Conservation (phyloP, 2,329 filamentous ascomycete species). For the Pleomassaria siparia region DNA sequence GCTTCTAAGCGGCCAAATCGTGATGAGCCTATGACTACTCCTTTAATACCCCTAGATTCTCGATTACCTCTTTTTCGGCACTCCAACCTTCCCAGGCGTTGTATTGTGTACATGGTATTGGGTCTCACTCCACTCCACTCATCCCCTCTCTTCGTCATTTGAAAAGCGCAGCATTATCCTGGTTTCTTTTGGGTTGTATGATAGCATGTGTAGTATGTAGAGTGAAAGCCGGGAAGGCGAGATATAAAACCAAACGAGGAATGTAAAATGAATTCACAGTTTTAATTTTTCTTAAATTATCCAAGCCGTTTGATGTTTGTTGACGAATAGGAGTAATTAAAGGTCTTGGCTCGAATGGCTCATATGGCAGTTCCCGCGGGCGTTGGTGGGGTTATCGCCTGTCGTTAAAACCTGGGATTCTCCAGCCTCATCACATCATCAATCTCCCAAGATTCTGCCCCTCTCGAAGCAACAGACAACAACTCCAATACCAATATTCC, state of each 20-base stretch:
- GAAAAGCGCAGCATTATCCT: constrained; percentile 41
- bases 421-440: constrained; percentile 4
- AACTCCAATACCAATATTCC: constrained; percentile 21
- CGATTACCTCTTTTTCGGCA: constrained; percentile 39
- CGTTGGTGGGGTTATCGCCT: neutral
- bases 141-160: constrained; percentile 29
- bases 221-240: constrained; percentile 26
- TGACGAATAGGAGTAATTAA: too few species aligned
- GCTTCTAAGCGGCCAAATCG: constrained; percentile 50
- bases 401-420: constrained; percentile 2
- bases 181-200: constrained; percentile 36
- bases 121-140: constrained; percentile 41
- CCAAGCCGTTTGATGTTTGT: neutral
- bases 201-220: constrained; percentile 42
- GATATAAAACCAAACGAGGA: constrained; percentile 35
- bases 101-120: constrained; percentile 38
- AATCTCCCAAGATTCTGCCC: constrained; percentile 17
- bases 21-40: constrained; percentile 26
- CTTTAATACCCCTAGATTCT: constrained; percentile 29
- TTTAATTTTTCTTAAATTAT: constrained; percentile 10
- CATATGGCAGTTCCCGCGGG: neutral
- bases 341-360: too few species aligned
- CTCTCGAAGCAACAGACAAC: constrained; percentile 16
- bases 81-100: constrained; percentile 32
- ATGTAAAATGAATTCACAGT: constrained; percentile 18